phyloP scores from a whole-genome alignment of 768 basidiomycete genomes.

The Boletus rubropictus region DNA sequence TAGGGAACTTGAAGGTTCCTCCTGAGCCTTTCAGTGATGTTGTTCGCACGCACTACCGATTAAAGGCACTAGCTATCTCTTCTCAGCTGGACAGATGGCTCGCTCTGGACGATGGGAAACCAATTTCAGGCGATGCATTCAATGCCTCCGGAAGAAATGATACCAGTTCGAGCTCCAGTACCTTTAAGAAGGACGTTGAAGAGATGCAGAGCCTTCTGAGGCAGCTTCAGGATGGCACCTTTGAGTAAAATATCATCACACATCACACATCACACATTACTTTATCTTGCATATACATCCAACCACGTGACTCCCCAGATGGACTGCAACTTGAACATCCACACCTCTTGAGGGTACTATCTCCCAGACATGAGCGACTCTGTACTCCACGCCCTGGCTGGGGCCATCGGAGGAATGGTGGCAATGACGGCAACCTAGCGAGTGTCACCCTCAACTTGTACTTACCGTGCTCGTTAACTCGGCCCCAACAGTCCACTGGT shows the following conservation, averaged over 20 bases:
- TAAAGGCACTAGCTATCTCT: constrained; percentile 69
- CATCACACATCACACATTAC: not conserved
- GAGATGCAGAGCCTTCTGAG: constrained; percentile 61
- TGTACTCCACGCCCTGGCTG: constrained; percentile 79
- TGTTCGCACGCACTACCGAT: constrained; percentile 83
- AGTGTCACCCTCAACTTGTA: constrained; percentile 23
- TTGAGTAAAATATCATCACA: constrained; percentile 12
- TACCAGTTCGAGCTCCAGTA: constrained; percentile 47
- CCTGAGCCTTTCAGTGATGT: constrained; percentile 85
- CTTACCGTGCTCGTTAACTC: constrained; percentile 1
- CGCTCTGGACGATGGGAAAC: constrained; percentile 63
- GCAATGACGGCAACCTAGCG: constrained; percentile 92
- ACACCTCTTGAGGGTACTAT: not conserved
- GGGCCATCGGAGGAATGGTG: constrained; percentile 82
- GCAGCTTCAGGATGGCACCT: constrained; percentile 34
- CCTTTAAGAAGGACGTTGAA: constrained; percentile 62
- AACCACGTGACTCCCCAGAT: constrained; percentile 15
- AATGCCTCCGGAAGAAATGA: constrained; percentile 33
- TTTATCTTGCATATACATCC: not conserved
- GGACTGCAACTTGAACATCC: not conserved
- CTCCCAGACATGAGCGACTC: constrained; percentile 59
- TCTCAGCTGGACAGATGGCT: constrained; percentile 80
- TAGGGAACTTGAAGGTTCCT: constrained; percentile 73
- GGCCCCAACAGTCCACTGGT: constrained; percentile 67
- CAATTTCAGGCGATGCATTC: constrained; percentile 52